Evolutionary conservation across 768 basidiomycete genomes (phyloP).

Genomic region (Galerina marginata): DNA sequence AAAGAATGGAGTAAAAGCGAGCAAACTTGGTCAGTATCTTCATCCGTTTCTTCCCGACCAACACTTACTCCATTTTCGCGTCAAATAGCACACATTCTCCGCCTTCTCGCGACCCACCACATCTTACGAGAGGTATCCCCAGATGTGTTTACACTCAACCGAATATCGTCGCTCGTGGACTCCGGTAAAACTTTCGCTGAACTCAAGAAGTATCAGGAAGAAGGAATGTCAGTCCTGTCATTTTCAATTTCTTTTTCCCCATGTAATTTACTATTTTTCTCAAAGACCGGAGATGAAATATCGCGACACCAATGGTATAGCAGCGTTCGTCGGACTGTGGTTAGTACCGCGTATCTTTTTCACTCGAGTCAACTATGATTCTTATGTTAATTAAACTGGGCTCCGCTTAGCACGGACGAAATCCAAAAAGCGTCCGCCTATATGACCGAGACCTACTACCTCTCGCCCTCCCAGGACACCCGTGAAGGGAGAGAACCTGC

Average conservation of each 20-base stretch:
- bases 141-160: conserved; percentile 74
- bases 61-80: neutral
- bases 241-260: neutral
- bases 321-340: conserved; percentile 76
- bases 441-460: conserved; percentile 69
- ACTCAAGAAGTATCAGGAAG: conserved; percentile 41
- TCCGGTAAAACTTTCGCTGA: conserved; percentile 62
- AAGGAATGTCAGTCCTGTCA: conserved; percentile 43
- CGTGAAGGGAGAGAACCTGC: conserved; percentile 49
- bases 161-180: conserved; percentile 72
- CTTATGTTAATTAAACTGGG: neutral
- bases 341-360: conserved; percentile 34
- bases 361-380: neutral
- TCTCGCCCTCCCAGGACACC: conserved; percentile 37
- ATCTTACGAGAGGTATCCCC: conserved; percentile 72
- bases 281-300: conserved; percentile 69
- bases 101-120: conserved; percentile 81
- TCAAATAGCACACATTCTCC: conserved; percentile 68
- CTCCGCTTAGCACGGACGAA: conserved; percentile 68
- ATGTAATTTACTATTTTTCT: neutral
- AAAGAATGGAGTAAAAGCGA: conserved; percentile 47
- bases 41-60: neutral
- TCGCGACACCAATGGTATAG: conserved; percentile 63
- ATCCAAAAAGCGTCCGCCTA: conserved; percentile 78
- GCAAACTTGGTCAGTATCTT: conserved; percentile 53